Evolutionary conservation across 306 rosid genomes (phyloP).

Genomic region (Carpinus viminea): DNA sequence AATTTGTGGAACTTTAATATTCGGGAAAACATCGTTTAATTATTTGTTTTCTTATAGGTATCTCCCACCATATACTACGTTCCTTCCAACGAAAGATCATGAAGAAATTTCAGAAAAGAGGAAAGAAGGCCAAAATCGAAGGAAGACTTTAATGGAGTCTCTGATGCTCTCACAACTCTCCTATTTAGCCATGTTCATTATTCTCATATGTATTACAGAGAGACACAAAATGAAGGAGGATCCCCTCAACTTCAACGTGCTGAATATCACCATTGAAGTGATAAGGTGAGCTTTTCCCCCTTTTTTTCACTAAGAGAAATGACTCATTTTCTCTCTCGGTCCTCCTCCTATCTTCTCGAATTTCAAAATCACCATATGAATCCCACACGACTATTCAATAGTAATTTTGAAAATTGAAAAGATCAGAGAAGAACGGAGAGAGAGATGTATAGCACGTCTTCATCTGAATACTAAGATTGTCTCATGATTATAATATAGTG

Average conservation of each 20-base stretch:
- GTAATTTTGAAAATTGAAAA: too few species aligned
- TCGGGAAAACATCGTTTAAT: not conserved
- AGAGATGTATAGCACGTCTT: too few species aligned
- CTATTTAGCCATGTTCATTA: conserved; percentile 53
- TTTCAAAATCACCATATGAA: not conserved
- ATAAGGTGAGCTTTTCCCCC: conserved; percentile 31
- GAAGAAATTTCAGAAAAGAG: conserved; percentile 6
- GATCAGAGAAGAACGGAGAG: too few species aligned
- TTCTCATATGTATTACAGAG: conserved; percentile 66
- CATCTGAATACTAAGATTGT: not conserved
- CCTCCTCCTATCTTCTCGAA: not conserved
- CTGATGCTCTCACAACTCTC: conserved; percentile 59
- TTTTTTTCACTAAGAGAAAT: not conserved
- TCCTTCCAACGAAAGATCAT: conserved; percentile 32
- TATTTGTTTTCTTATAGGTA: conserved; percentile 40
- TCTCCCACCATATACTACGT: conserved; percentile 61
- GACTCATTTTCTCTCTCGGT: too few species aligned
- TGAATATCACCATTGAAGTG: conserved; percentile 63
- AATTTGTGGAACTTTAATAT: not conserved
- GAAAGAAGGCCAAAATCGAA: not conserved
- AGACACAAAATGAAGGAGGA: conserved; percentile 58
- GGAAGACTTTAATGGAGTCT: conserved; percentile 28
- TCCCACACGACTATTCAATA: not conserved
- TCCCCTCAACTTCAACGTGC: conserved; percentile 67
- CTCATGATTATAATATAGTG: conserved; percentile 45